Evolutionary conservation across 169 alveolate genomes (phyloP).

Genomic region (Babesia sp.): DNA sequence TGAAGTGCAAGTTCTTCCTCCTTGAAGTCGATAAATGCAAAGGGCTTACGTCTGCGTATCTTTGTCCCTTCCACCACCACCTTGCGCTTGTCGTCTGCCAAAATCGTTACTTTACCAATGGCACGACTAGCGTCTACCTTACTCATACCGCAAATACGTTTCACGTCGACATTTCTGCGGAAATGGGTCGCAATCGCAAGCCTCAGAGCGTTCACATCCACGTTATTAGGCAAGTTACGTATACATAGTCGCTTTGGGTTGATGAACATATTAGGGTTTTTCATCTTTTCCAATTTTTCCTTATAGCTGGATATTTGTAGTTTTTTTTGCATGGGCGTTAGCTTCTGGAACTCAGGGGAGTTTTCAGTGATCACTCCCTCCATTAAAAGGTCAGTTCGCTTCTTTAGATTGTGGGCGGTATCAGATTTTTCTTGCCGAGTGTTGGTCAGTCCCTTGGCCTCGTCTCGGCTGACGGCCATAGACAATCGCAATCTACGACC

Average conservation of each 20-base stretch:
- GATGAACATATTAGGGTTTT: conserved; percentile 59
- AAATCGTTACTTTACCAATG: conserved; percentile 45
- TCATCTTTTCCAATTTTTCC: conserved; percentile 56
- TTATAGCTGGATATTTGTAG: conserved; percentile 11
- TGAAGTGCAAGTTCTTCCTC: conserved; percentile 50
- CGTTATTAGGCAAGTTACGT: conserved; percentile 56
- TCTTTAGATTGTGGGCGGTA: not conserved
- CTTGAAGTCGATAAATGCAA: conserved; percentile 61
- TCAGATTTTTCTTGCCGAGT: not conserved
- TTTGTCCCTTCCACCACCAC: conserved; percentile 34
- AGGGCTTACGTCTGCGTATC: conserved; percentile 55
- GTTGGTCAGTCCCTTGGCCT: conserved; percentile 31
- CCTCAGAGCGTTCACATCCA: conserved; percentile 48
- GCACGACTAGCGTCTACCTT: conserved; percentile 45
- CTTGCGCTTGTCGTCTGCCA: conserved; percentile 59
- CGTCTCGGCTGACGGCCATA: conserved; percentile 46
- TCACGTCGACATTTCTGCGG: conserved; percentile 5
- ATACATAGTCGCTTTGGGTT: conserved; percentile 64
- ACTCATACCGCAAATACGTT: conserved; percentile 12
- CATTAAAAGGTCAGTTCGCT: conserved; percentile 49
- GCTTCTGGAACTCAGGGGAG: conserved; percentile 52
- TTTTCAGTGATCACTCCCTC: conserved; percentile 48
- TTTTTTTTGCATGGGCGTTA: conserved; percentile 31
- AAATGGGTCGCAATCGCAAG: conserved; percentile 39
- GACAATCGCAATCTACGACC: conserved; percentile 55